Evolutionary conservation across 2,329 filamentous ascomycete genomes (phyloP).

Genomic region (Calonectria pseudoturangicola): DNA sequence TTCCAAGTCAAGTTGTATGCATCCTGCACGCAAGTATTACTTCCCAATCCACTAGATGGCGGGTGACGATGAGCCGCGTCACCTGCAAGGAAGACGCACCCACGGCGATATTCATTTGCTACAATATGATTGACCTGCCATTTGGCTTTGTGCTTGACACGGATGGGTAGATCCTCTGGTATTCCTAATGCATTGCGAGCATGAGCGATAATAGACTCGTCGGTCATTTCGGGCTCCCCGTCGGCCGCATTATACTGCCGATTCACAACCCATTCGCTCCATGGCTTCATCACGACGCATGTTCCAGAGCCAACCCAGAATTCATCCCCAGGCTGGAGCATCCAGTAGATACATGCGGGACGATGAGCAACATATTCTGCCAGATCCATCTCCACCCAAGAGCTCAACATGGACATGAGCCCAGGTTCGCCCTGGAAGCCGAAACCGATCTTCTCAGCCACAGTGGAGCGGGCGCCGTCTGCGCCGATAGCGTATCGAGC

Average conservation of each 20-base stretch:
- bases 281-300: constrained; percentile 16
- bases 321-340: constrained; percentile 9
- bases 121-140: constrained; percentile 18
- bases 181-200: constrained; percentile 3
- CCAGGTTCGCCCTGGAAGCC: constrained; percentile 40
- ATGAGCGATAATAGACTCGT: constrained; percentile 10
- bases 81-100: constrained; percentile 2
- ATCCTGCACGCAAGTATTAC: constrained; percentile 13
- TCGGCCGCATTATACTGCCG: constrained; percentile 9
- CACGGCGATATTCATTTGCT: constrained; percentile 12
- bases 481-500: constrained; percentile 30
- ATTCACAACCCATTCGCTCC: constrained; percentile 6
- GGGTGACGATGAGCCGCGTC: constrained; percentile 8
- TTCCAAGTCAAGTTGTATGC: constrained; percentile 9
- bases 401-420: constrained; percentile 10
- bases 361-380: constrained; percentile 5
- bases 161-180: not conserved
- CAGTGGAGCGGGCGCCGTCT: constrained; percentile 40
- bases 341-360: constrained; percentile 17
- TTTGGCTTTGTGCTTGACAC: constrained; percentile 10
- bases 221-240: constrained; percentile 3
- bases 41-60: not conserved
- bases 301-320: constrained; percentile 9
- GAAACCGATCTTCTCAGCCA: constrained; percentile 39
- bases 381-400: constrained; percentile 17